phyloP scores from a whole-genome alignment of 1,284 basidiomycete species.

The Agroathelia rolfsii region DNA sequence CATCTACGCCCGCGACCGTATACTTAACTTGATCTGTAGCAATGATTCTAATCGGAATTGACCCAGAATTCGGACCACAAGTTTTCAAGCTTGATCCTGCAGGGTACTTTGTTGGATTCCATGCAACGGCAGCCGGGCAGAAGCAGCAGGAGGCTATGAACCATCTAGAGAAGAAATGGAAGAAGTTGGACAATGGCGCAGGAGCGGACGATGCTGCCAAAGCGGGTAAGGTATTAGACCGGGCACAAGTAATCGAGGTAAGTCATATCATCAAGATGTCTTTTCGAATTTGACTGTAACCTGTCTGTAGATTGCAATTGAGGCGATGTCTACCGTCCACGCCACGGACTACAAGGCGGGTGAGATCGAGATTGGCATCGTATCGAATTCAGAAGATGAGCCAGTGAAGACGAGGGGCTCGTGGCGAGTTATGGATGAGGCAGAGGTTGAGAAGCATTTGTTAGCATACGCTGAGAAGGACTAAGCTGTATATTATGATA shows the following conservation, averaged over 20 bases:
- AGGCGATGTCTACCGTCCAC: slow-evolving; percentile 86
- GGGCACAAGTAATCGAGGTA: slow-evolving; percentile 78
- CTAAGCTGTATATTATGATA: slow-evolving; percentile 29
- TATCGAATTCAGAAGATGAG: slow-evolving; percentile 66
- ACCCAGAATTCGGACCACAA: slow-evolving; percentile 86
- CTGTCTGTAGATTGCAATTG: slow-evolving; percentile 74
- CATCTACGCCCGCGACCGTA: slow-evolving; percentile 3
- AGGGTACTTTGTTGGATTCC: slow-evolving; percentile 97
- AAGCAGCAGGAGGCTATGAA: slow-evolving; percentile 99
- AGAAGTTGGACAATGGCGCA: slow-evolving; percentile 74
- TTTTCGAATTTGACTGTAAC: slow-evolving; percentile 2
- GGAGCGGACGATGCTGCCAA: slow-evolving; percentile 65
- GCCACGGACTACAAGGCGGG: slow-evolving; percentile 92
- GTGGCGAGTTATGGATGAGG: slow-evolving; percentile 79
- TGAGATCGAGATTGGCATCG: slow-evolving; percentile 82
- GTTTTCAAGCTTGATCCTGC: slow-evolving; percentile 98
- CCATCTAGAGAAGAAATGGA: slow-evolving; percentile 98
- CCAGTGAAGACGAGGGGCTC: slow-evolving; percentile 53
- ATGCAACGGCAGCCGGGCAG: slow-evolving; percentile 91
- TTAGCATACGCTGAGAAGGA: slow-evolving; percentile 92
- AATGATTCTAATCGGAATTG: slow-evolving; percentile 94
- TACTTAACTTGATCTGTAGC: slow-evolving; percentile 35
- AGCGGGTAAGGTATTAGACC: slow-evolving; percentile 56
- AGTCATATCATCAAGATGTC: slow-evolving; percentile 13
- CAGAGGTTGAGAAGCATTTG: slow-evolving; percentile 79